Base-by-base conservation (phyloP, 345 rosid species). In the Boechera retrofracta region DNA sequence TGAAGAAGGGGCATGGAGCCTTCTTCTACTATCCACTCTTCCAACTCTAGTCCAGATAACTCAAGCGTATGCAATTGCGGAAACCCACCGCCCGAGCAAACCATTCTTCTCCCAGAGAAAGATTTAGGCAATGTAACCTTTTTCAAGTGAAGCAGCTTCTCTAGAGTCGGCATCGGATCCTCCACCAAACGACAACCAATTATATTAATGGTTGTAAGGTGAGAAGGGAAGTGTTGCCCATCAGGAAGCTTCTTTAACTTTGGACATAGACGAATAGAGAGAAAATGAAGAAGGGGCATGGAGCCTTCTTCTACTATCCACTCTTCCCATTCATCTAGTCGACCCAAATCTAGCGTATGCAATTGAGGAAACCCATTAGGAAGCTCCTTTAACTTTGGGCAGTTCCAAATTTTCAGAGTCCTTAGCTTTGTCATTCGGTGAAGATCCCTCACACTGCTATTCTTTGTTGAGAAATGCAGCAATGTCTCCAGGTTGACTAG, bases 91-190 rank as follows among this genome's bases (percentile, higher is more conserved):
- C 33, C 9, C 31, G 47, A 74, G 56, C 56, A 74, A 54, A 16
- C 0, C 57, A 85, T 72, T 29, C 59, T 13, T 18, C 45, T 80
- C 18, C 84, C 85, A 6, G 21, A 21, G 21, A 21, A 21, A 21
- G 21, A 21, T 21, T 21, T 21, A 21, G 21, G 21, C 21, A 21
- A 21, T 21, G 21, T 21, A 21, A 21, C 21, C 21, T 21, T 21
- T 31, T 75, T 64, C 35, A 85, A 75, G 62, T 68, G 39, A 9
- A 55, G 69, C 70, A 81, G 64, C 63, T 72, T 81, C 75, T 78
- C 83, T 38, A 83, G 69, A 9, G 67, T 80, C 21, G 74, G 60
- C 83, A 83, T 85, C 2, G 86, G 85, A 45, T 81, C 85, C n/a
- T 77, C 83, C 28, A 3, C 1, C 18, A 86, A 84, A 15, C n/a